Percentiles rank a stretch among this genome's conserved stretches.
Conservation (phyloP, 2,329 filamentous ascomycete genomes). For the Cladosporium sphaerospermum region DNA sequence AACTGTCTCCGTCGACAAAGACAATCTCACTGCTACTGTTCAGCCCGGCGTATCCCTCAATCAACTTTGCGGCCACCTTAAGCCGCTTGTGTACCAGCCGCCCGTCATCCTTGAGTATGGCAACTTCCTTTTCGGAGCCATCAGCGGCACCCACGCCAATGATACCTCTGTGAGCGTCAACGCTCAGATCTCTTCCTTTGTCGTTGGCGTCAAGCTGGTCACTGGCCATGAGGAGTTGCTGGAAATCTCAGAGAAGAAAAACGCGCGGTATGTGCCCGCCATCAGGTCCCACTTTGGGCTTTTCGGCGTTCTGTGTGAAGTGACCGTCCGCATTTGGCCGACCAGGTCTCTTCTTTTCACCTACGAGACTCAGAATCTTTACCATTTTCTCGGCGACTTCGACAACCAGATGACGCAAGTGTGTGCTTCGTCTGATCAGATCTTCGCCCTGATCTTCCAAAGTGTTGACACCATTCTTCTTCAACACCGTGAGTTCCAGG, state of each 20-base stretch:
- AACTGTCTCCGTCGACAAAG: conserved; percentile 5
- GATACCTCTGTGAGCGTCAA: conserved; percentile 7
- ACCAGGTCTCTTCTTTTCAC: conserved; percentile 10
- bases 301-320: conserved; percentile 12
- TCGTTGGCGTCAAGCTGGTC: conserved; percentile 13
- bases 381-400: conserved; percentile 2
- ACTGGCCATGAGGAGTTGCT: conserved; percentile 4
- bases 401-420: conserved; percentile 1
- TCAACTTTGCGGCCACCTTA: conserved; percentile 10
- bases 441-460: conserved; percentile 13
- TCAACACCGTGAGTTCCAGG: conserved; percentile 9
- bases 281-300: conserved; percentile 13
- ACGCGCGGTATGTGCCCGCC: conserved; percentile 6
- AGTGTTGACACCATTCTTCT: conserved; percentile 10
- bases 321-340: conserved; percentile 8
- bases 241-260: conserved; percentile 11
- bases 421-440: conserved; percentile 5
- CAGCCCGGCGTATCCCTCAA: conserved; percentile 9
- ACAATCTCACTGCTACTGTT: conserved; percentile 11
- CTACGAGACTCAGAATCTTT: conserved; percentile 6
- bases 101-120: conserved; percentile 14
- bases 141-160: conserved; percentile 11
- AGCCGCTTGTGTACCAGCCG: conserved; percentile 10
- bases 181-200: conserved; percentile 10
- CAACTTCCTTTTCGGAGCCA: conserved; percentile 13